phyloP scores from a whole-genome alignment of 1,284 basidiomycete species.

The Trichosporon sp. region DNA sequence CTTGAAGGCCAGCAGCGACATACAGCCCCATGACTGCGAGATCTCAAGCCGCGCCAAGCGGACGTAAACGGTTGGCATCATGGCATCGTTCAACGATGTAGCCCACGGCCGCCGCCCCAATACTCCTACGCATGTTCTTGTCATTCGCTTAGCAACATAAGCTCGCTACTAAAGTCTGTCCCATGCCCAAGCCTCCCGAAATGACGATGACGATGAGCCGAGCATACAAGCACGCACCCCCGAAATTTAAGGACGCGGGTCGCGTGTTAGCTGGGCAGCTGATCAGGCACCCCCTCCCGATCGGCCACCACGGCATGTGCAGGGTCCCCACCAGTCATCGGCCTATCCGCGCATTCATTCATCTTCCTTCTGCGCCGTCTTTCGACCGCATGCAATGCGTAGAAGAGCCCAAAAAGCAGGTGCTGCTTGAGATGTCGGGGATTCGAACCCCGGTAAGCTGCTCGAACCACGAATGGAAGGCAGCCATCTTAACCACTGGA shows the following conservation, averaged over 20 bases:
- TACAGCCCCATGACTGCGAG: background rate
- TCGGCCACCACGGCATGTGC: background rate
- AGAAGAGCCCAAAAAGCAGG: background rate
- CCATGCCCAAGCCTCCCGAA: no score
- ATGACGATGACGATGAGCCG: no score
- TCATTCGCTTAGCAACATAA: no score
- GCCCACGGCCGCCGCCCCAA: no score
- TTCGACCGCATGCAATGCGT: background rate
- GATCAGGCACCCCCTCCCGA: background rate
- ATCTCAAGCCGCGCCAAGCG: background rate
- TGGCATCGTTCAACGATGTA: background rate
- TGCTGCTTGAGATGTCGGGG: background rate
- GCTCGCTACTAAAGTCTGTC: no score
- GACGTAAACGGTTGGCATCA: background rate
- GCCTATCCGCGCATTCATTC: background rate
- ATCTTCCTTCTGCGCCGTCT: background rate
- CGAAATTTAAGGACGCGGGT: no score
- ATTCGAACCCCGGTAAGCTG: constrained; percentile 4
- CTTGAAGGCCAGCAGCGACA: background rate
- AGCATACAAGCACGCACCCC: no score
- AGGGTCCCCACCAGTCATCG: background rate
- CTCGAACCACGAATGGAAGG: background rate
- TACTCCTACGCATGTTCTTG: no score
- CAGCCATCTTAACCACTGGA: constrained; percentile 5
- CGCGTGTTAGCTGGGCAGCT: background rate